phyloP scores from a whole-genome alignment of 306 rosid species.

The Hylodesmum podocarpum region DNA sequence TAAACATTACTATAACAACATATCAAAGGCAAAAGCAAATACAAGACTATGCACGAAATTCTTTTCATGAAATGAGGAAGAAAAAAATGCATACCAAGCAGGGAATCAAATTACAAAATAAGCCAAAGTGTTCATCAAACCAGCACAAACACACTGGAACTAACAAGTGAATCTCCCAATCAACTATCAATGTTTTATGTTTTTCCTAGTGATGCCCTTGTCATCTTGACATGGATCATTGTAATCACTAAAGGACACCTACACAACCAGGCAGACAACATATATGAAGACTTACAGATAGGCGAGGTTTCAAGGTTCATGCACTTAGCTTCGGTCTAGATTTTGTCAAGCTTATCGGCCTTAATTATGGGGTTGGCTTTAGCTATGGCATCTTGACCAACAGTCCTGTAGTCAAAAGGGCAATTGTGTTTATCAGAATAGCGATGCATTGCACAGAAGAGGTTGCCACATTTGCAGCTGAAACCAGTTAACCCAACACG shows the following conservation, averaged over 20 bases:
- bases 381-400: conserved; percentile 68
- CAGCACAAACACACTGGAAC: conserved; percentile 51
- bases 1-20: background rate
- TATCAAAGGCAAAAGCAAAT: conserved; percentile 3
- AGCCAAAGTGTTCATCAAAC: conserved; percentile 49
- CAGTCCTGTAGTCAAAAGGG: conserved; percentile 55
- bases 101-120: conserved; percentile 44
- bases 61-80: conserved; percentile 16
- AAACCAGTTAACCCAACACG: conserved; percentile 82
- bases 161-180: conserved; percentile 45
- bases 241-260: conserved; percentile 44
- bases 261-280: conserved; percentile 39
- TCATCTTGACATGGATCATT: conserved; percentile 36
- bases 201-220: conserved; percentile 45
- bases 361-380: conserved; percentile 77
- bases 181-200: conserved; percentile 47
- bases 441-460: conserved; percentile 66
- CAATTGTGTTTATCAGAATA: conserved; percentile 74
- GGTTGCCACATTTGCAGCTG: conserved; percentile 71
- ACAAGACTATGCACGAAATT: background rate
- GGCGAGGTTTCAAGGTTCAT: conserved; percentile 35
- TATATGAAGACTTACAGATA: conserved; percentile 40
- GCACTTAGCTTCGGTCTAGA: conserved; percentile 41
- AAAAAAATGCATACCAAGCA: conserved; percentile 46
- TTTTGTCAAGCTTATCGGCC: conserved; percentile 81